Evolutionary conservation across 2,329 filamentous ascomycete genomes (phyloP), one percentile per base, ranked within the genome.

Genomic region (Trichoderma asperellum): DNA sequence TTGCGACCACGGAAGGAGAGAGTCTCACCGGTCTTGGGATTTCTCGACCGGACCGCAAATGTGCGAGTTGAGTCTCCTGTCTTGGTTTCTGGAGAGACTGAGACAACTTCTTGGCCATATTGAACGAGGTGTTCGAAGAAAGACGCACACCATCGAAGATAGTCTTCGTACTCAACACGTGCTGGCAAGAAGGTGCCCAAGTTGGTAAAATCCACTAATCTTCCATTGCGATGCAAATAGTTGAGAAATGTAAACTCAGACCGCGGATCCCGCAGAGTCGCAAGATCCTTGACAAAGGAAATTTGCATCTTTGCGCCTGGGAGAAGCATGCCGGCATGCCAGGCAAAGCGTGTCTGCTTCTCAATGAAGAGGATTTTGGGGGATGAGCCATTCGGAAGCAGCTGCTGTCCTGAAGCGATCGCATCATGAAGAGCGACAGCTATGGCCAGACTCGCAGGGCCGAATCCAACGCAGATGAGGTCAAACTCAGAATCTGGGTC

Each of bases 251-350:
- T 98, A 80, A 98, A 98, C 75, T 94, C 87, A 73, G 92, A 97
- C 72, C 91, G 88, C 8, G 95, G 95, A 78, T 98, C 90, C 69
- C 95, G 88, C 73, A 97, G 85, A 4, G 93, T 96, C 4, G 95
- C 95, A 79, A 98, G 88, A 78, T 98, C 95, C 83, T 98, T 98
- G 82, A 98, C 87, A 83, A 97, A 98, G 11, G 93, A 96, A 74
- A 98, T 98, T 79, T 98, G 95, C 95, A 98, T 98, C 82, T 92
- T 94, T 64, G 94, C 92, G 5, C 94, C 94, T 0, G 94, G 93
- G 3, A 98, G 87, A 70, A 97, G 88, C 95, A 98, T 98, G 70
- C 95, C 95, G 0, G 93, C 90, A 80, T 98, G 95, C 95, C 95
- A 98, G 70, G 92, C 89, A 77, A 98, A 98, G 59, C 86, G 83